Percentiles rank a stretch among this genome's conserved stretches.
Evolutionary conservation across 169 alveolate genomes (phyloP).

Genomic region (Plasmodium cynomolgi): DNA sequence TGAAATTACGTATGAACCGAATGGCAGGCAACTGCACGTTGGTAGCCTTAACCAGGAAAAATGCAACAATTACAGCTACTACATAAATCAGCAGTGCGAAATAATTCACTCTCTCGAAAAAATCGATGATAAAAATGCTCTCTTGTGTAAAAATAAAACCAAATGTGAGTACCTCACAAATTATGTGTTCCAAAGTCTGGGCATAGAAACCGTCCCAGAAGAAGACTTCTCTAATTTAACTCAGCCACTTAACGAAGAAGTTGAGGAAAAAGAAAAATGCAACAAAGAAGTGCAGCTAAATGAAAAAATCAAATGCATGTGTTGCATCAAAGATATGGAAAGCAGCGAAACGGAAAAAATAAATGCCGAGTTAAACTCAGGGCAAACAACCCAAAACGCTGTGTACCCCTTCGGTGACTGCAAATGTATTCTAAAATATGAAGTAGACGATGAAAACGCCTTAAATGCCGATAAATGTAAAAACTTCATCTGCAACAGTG

Average conservation of each 20-base stretch:
- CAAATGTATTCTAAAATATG: conserved; percentile 39
- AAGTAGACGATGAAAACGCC: neutral
- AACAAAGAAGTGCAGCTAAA: conserved; percentile 30
- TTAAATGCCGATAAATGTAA: conserved; percentile 18
- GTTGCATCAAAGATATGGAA: conserved; percentile 18
- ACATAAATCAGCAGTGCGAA: conserved; percentile 50
- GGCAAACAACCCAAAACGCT: neutral
- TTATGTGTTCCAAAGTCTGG: conserved; percentile 31
- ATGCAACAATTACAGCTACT: conserved; percentile 23
- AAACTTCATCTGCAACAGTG: conserved; percentile 19
- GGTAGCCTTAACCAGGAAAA: conserved; percentile 10
- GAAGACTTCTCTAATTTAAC: neutral
- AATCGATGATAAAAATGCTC: conserved; percentile 1
- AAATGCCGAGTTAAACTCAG: neutral
- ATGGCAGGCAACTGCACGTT: conserved; percentile 19
- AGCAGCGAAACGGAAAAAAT: neutral
- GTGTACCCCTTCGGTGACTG: conserved; percentile 3
- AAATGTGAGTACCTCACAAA: conserved; percentile 13
- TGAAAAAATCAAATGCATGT: conserved; percentile 52
- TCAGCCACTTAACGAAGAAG: neutral
- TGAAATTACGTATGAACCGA: conserved; percentile 38
- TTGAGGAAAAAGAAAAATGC: conserved; percentile 17
- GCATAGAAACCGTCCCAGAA: conserved; percentile 13
- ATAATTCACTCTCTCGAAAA: conserved; percentile 7
- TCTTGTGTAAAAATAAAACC: conserved; percentile 11